Percentiles rank a stretch among this genome's conserved stretches.
These are phyloP conservation scores for Populus deltoides DNA, from an alignment of 345 rosid genomes.

Conservation along the genomic window DNA sequence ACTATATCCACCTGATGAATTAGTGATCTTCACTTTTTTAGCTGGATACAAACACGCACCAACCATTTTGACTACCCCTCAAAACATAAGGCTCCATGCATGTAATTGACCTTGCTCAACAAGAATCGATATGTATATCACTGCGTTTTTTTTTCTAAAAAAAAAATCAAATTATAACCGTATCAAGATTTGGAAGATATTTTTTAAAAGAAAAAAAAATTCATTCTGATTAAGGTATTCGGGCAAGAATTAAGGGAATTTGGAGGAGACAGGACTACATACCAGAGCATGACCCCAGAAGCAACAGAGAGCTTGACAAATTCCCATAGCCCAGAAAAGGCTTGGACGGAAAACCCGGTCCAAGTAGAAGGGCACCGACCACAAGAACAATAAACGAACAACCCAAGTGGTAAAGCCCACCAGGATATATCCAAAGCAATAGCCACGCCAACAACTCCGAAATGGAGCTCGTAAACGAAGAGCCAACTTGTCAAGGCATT, in stretches of 20 bases:
- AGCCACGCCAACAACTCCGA: conserved; percentile 59
- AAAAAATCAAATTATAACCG: not conserved
- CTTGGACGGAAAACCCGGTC: conserved; percentile 75
- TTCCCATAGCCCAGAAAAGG: conserved; percentile 76
- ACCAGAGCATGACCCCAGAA: conserved; percentile 88
- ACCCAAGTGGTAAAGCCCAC: conserved; percentile 58
- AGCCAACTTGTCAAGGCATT: conserved; percentile 63
- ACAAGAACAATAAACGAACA: conserved; percentile 32
- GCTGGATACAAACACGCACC: too few species aligned
- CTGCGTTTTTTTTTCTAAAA: not conserved
- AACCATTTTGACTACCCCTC: too few species aligned
- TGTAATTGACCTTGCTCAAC: too few species aligned
- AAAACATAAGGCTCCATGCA: too few species aligned
- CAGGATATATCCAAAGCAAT: conserved; percentile 57
- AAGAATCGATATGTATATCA: too few species aligned
- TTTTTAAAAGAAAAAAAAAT: too few species aligned
- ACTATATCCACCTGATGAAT: too few species aligned
- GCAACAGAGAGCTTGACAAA: conserved; percentile 69
- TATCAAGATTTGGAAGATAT: too few species aligned
- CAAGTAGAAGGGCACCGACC: conserved; percentile 79
- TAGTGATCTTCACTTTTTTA: too few species aligned
- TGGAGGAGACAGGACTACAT: not conserved
- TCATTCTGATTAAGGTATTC: too few species aligned
- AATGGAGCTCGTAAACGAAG: conserved; percentile 45
- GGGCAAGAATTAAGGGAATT: not conserved